Percentiles rank a stretch among this genome's conserved stretches.
These are phyloP conservation scores for Botrytis aclada DNA, from an alignment of 2,329 filamentous ascomycete species.

Conservation along the genomic window DNA sequence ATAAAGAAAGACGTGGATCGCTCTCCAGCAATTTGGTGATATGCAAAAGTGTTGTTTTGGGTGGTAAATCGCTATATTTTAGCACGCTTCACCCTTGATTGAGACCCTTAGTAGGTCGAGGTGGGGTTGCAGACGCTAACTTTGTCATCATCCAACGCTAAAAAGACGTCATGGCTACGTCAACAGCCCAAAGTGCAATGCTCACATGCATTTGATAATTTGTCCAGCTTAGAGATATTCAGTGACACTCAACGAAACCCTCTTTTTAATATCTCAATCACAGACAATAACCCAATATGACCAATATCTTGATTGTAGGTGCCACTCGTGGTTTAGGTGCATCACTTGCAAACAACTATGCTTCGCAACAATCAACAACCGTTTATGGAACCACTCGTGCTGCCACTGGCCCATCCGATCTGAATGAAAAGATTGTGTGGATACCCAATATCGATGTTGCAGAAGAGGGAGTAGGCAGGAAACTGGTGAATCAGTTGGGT, in stretches of 20 bases:
- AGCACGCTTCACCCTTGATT: background rate
- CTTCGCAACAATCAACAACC: constrained; percentile 43
- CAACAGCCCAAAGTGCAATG: background rate
- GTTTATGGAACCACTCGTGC: constrained; percentile 61
- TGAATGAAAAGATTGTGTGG: constrained; percentile 49
- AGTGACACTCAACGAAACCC: background rate
- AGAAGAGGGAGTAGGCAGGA: constrained; percentile 46
- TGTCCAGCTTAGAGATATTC: background rate
- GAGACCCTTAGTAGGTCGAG: background rate
- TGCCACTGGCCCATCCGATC: constrained; percentile 43
- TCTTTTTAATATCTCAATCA: background rate
- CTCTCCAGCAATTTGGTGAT: background rate
- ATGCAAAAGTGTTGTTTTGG: no score
- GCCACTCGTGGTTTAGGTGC: constrained; percentile 67
- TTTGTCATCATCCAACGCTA: background rate
- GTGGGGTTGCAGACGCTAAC: background rate
- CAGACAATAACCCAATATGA: background rate
- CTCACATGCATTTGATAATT: background rate
- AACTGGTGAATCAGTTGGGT: constrained; percentile 46
- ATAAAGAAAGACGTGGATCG: no score
- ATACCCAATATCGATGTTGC: constrained; percentile 57
- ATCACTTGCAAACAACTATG: constrained; percentile 58
- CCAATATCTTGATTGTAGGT: constrained; percentile 57
- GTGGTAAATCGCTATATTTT: background rate
- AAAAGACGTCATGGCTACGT: constrained; percentile 3